These are phyloP conservation scores for Phoma sp. DNA, from an alignment of 2,329 filamentous ascomycete species.

Conservation along the genomic window DNA sequence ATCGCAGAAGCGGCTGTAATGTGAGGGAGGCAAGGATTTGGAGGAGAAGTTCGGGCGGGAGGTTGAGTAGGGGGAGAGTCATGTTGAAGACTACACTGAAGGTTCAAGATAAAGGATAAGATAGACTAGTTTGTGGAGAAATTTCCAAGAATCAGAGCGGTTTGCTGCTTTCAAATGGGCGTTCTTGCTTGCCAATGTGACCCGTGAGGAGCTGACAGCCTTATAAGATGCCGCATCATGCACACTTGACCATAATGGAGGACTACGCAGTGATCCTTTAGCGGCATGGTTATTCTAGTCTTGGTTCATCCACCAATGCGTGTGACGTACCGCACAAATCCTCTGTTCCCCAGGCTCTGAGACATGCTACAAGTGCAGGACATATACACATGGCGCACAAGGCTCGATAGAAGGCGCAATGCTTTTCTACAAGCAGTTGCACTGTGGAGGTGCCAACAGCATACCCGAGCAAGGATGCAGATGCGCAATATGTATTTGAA, in stretches of 20 bases:
- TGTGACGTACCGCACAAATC: slow-evolving; percentile 5
- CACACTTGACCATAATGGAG: slow-evolving; percentile 5
- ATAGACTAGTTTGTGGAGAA: background rate
- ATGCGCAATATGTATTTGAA: slow-evolving; percentile 1
- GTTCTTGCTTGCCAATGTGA: background rate
- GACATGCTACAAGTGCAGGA: slow-evolving; percentile 3
- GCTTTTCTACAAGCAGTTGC: slow-evolving; percentile 4
- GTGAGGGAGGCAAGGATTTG: slow-evolving; percentile 45
- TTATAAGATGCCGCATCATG: background rate
- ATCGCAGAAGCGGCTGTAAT: slow-evolving; percentile 41
- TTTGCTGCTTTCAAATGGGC: background rate
- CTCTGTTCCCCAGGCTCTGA: background rate
- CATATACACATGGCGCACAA: background rate
- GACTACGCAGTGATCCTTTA: slow-evolving; percentile 4
- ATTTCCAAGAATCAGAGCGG: background rate
- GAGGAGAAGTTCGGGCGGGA: slow-evolving; percentile 45
- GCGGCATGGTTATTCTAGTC: slow-evolving; percentile 8
- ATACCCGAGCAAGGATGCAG: slow-evolving; percentile 1
- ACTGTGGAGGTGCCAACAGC: slow-evolving; percentile 1
- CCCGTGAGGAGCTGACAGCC: background rate
- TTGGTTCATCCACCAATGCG: background rate
- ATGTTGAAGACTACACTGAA: slow-evolving; percentile 17
- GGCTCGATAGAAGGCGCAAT: slow-evolving; percentile 3
- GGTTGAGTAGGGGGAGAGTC: slow-evolving; percentile 25
- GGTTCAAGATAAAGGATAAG: background rate